Evolutionary conservation across 805 yeast genomes (phyloP), one percentile per base, ranked within the genome.

Genomic region (Jamesozyma gamospora): DNA sequence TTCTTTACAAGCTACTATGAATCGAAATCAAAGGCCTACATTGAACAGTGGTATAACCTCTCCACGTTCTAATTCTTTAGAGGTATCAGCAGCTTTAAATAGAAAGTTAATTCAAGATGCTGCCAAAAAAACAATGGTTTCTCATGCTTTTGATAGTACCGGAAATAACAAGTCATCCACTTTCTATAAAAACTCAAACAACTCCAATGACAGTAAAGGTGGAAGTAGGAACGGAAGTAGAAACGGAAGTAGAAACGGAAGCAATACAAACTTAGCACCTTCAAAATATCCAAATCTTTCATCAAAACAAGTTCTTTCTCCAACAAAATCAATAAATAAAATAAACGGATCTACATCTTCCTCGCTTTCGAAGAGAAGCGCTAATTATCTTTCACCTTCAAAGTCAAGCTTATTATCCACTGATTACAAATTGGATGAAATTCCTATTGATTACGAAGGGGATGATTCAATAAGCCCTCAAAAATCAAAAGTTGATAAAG

Each of bases 51-150:
- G 31, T 16, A 28, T 34, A 12, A 28, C 19, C 7, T 42, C 43
- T 3, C 43, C 46, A 16, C 50, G 62, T n/a, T 49, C 62, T 3
- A 58, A 56, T 42, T 59, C 64, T 1, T 43, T 59, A 28, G 56
- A 58, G 32, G 50, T 56, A 1, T 44, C 43, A n/a, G 56, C 58
- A 13, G 47, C 47, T 2, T 26, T 50, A 5, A 59, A 52, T 37
- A 62, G 56, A 39, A 49, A 43, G 30, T 46, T 50, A 28, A 46
- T 59, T 1, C 64, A 56, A 33, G 50, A 51, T 36, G 43, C 52
- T 3, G 50, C 47, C 17, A 35, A 41, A 15, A 42, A 43, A 16
- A 29, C 50, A 13, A 43, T 46, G 49, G 24, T n/a, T 11, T 29
- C 9, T 7, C 14, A 10, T 15, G 11, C 13, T 8, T 18, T 6